A percentile compares a stretch with the other conserved stretches of the same genome.
Conservation (phyloP, 176 grass and related monocot genomes). For the Areca catechu region DNA sequence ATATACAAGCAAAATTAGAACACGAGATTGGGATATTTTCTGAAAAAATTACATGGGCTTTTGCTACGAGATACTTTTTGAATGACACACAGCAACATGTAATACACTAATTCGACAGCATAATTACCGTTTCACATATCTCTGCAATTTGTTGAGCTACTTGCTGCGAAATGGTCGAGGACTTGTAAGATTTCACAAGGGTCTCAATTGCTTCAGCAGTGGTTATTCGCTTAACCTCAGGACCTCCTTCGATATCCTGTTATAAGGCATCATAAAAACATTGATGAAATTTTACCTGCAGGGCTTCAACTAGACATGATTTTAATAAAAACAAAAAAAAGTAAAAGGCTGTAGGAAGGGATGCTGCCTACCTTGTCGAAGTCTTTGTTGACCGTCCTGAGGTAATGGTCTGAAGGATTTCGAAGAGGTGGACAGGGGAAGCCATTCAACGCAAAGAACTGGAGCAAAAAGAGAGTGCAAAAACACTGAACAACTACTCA, state of each 20-base stretch:
- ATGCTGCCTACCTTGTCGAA: conserved; percentile 49
- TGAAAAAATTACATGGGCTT: no score
- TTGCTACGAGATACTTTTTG: no score
- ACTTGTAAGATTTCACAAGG: conserved; percentile 51
- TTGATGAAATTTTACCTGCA: no score
- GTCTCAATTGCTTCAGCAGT: conserved; percentile 41
- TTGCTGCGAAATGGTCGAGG: conserved; percentile 36
- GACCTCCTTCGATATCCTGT: conserved; percentile 37
- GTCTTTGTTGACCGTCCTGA: conserved; percentile 90
- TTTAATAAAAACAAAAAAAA: no score
- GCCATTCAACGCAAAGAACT: conserved; percentile 69
- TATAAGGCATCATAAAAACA: no score
- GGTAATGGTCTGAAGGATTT: conserved; percentile 89
- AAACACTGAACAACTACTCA: no score
- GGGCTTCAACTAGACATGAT: no score
- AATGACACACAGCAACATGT: no score
- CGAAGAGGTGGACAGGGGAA: conserved; percentile 69
- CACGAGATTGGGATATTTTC: no score
- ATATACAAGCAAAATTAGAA: no score
- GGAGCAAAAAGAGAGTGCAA: not conserved
- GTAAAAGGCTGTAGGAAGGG: no score
- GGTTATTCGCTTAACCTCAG: conserved; percentile 15
- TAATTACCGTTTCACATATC: conserved; percentile 36
- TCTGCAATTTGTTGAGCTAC: conserved; percentile 42
- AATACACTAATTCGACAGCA: no score